Evolutionary conservation across 2,329 filamentous ascomycete genomes (phyloP), one percentile per base, ranked within the genome.

Genomic region (Fusarium nanum): DNA sequence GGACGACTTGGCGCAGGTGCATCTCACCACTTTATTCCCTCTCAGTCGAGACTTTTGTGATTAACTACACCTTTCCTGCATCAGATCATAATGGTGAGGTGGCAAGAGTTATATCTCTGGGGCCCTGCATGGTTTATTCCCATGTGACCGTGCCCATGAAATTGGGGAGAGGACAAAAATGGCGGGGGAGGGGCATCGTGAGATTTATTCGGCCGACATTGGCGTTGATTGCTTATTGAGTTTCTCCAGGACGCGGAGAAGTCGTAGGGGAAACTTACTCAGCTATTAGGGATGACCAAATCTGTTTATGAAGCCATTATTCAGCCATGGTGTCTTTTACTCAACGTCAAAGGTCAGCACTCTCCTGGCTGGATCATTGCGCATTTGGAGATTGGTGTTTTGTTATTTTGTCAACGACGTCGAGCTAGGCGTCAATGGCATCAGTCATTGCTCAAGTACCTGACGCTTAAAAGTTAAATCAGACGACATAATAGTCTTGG

Each of bases 111-210:
- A 16, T 49, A 45, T 57, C 44, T 63, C 60, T 54, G 56, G 53
- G 56, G 53, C 55, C 58, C 73, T 66, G 72, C 69, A 71, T 65
- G 63, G 66, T 70, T 65, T 60, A 56, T 52, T 70, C 64, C 66
- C 68, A 73, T 74, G 70, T 72, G 70, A 75, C 62, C 59, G 59
- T 69, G 53, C 49, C 62, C 56, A 62, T 56, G 60, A 73, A 27
- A 34, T 68, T 45, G 62, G 71, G 67, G 71, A 53, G 62, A 69
- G 67, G 71, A 53, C 37, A 53, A 53, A 64, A 63, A 71, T 73
- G 58, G 72, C 65, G 72, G 72, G 72, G 72, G 70, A 73, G 72
- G 67, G 69, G 71, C 45, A 73, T 65, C 18, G 28, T 37, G 45
- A 52, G 57, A 64, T 45, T 9, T 59, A 42, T 47, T 47, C 44